Evolutionary conservation across 495 filamentous ascomycete species (phyloP), one percentile per base, ranked within the genome.

Genomic region (Extremus antarcticus): DNA sequence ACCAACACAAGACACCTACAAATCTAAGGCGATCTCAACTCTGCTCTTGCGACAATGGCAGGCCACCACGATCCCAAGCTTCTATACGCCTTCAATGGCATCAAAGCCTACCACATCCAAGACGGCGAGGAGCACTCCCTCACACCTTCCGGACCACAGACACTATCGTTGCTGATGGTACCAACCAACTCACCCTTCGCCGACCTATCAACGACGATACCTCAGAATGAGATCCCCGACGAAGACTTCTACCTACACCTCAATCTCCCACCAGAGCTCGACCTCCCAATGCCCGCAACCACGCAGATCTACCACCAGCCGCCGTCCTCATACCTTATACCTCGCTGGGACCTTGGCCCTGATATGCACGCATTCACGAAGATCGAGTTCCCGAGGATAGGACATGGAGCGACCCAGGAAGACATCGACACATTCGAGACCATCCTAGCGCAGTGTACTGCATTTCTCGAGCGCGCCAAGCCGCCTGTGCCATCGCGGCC

Each of bases 371-470:
- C 88, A 9, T 96, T 96, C 63, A 94, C 90, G 25, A 77, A 87
- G 25, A 88, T 96, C 60, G 85, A 94, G 66, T 94, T 96, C 57
- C 90, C 90, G 1, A 65, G 76, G 3, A 74, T 88, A 10, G 87
- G 87, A 11, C 76, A 73, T 48, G 77, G 76, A 0, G 82, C 84
- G 23, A 80, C 84, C 2, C 90, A 96, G 70, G 90, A 96, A 63
- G 90, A 96, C 68, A 76, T 95, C 23, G 90, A 96, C 67, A 96
- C 90, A 0, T 96, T 96, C 64, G 90, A 96, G 73, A 95, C 90
- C 2, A 96, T 96, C 52, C 76, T 96, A 39, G 90, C 90, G 24
- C 90, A 96, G 70, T 96, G 90, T 66, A 96, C 90, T 13, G 89
- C 90, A 0, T 96, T 96, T 67, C 76, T 91, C 9, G 90, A 95